Evolutionary conservation across 2,329 filamentous ascomycete genomes (phyloP).

Genomic region (Cordyceps cicadae): DNA sequence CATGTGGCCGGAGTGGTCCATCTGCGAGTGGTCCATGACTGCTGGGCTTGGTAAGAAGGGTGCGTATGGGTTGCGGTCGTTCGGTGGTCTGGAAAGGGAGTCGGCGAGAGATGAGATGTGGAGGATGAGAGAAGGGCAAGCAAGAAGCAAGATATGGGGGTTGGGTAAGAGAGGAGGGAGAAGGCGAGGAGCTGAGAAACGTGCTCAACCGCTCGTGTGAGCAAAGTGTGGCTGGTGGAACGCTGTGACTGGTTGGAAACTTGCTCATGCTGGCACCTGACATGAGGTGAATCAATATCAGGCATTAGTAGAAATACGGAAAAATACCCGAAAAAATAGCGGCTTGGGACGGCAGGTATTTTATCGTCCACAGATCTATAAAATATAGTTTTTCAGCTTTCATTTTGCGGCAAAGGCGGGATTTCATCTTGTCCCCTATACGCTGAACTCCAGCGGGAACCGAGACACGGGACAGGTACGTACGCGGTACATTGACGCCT

Average conservation of each 20-base stretch:
- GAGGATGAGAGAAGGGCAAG: not conserved
- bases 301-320: not conserved
- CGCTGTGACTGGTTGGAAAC: not conserved
- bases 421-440: not conserved
- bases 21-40: constrained; percentile 27
- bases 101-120: not conserved
- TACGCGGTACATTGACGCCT: not conserved
- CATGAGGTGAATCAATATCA: not conserved
- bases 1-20: constrained; percentile 38
- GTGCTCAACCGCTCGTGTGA: constrained; percentile 32
- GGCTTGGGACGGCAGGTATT: not conserved
- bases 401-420: not conserved
- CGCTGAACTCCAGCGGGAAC: not conserved
- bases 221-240: constrained; percentile 14
- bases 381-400: not conserved
- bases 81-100: not conserved
- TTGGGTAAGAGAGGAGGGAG: not conserved
- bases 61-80: constrained; percentile 12
- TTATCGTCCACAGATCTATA: not conserved
- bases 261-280: constrained; percentile 4
- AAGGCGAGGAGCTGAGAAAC: constrained; percentile 21
- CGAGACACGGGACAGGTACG: not conserved
- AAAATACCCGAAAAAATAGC: not conserved
- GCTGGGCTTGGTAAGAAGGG: constrained; percentile 20
- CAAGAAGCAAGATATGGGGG: not conserved